Base-by-base conservation (phyloP, 768 basidiomycete genomes). In the Gloeopeniophorella convolvens region DNA sequence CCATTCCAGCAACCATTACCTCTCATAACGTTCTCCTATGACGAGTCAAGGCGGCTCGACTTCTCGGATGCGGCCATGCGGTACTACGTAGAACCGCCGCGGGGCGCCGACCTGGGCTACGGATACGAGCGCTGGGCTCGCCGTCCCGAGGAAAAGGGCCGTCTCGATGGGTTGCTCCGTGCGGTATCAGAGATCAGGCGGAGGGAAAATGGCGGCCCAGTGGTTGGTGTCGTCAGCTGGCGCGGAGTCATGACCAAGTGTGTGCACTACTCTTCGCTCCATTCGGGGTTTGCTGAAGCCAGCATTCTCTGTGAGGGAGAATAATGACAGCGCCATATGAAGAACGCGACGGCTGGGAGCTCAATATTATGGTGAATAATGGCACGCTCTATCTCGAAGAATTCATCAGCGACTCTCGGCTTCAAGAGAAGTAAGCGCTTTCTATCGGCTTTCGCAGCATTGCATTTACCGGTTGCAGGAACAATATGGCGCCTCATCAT, bases 211-310 rank as follows among this genome's bases (percentile, higher is more conserved):
- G 30, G 51, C 60, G 20, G 59, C 16, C 70, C 68, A 21, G 78
- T 76, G 47, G 71, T 84, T 23, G 76, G 72, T 1, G 75, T 84
- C 24, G 72, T 87, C 44, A 70, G 75, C 9, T 93, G 89, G 89
- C 73, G 89, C 60, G 89, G 89, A 10, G 75, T 90, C 45, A 79
- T 90, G 73, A 91, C 90, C 52, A 90, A 82, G 86, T 89, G 64
- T 70, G 75, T 63, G 35, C 12, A 12, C 3, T 46, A 18, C 16
- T 34, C 37, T 42, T 15, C 30, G 34, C 35, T 39, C 41, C 12
- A 20, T 39, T 48, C 15, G 59, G 56, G 41, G 58, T 52, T 42
- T 58, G 42, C 45, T 51, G 36, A 58, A 57, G 26, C 28, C 13
- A 44, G 43, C 35, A 45, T 24, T 37, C 28, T 37, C 33, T 41